Evolutionary conservation across 2,329 filamentous ascomycete genomes (phyloP).

Genomic region (Pyricularia grisea): DNA sequence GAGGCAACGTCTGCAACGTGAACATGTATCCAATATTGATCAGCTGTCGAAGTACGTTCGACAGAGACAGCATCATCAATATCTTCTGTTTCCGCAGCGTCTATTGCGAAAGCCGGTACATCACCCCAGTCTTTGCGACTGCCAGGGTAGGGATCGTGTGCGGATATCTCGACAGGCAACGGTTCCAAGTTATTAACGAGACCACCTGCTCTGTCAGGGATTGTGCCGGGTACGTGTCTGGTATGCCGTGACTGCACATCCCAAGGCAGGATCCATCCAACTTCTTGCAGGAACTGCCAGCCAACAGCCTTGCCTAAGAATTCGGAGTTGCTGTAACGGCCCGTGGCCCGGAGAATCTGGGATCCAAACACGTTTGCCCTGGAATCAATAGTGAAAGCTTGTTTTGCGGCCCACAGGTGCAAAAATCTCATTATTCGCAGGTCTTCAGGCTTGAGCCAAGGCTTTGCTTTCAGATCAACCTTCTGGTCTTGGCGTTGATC

Average conservation of each 20-base stretch:
- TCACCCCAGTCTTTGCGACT: slow-evolving; percentile 50
- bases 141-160: slow-evolving; percentile 33
- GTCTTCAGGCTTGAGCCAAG: slow-evolving; percentile 26
- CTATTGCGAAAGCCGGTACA: slow-evolving; percentile 64
- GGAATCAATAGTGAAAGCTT: slow-evolving; percentile 41
- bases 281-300: slow-evolving; percentile 65
- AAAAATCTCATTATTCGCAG: slow-evolving; percentile 56
- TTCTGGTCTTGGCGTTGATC: not conserved
- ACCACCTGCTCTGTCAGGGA: slow-evolving; percentile 31
- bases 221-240: slow-evolving; percentile 40
- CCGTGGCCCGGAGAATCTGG: slow-evolving; percentile 50
- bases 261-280: slow-evolving; percentile 62
- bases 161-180: slow-evolving; percentile 17
- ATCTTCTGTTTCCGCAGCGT: slow-evolving; percentile 54
- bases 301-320: slow-evolving; percentile 35
- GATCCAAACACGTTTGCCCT: slow-evolving; percentile 53
- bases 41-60: slow-evolving; percentile 40
- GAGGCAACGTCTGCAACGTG: slow-evolving; percentile 75
- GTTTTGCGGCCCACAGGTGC: slow-evolving; percentile 55
- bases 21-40: slow-evolving; percentile 65
- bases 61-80: slow-evolving; percentile 76
- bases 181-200: slow-evolving; percentile 21
- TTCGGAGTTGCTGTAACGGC: slow-evolving; percentile 45
- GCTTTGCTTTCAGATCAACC: not conserved
- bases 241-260: slow-evolving; percentile 58